These are phyloP conservation scores for Spatholobus suberectus DNA, from an alignment of 306 rosid species.

Conservation along the genomic window DNA sequence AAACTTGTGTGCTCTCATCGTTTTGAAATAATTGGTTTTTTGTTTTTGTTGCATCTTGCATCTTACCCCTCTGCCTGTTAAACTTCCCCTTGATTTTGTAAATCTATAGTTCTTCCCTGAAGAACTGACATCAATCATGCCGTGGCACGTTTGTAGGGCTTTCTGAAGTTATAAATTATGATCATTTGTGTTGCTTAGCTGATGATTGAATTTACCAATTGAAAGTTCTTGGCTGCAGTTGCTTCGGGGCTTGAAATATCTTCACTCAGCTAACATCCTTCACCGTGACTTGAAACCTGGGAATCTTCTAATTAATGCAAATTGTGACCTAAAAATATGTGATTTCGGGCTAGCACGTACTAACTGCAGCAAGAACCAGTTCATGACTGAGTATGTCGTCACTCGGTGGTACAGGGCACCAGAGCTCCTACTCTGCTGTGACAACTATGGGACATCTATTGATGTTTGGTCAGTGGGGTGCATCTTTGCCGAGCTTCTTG, in stretches of 20 bases:
- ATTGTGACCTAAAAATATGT: constrained; percentile 93
- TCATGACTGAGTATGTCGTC: constrained; percentile 97
- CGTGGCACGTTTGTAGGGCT: background rate
- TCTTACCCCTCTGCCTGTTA: constrained; percentile 22
- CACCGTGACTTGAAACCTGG: constrained; percentile 98
- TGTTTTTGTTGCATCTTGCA: constrained; percentile 10
- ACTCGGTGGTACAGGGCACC: constrained; percentile 99
- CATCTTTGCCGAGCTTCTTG: constrained; percentile 93
- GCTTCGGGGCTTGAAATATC: constrained; percentile 93
- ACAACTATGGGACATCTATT: constrained; percentile 86
- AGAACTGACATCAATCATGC: constrained; percentile 9
- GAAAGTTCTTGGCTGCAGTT: constrained; percentile 58
- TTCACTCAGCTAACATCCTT: constrained; percentile 94
- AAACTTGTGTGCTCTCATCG: background rate
- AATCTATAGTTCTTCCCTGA: constrained; percentile 2
- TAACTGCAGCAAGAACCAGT: constrained; percentile 77
- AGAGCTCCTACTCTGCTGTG: constrained; percentile 93
- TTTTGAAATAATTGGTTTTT: constrained; percentile 10
- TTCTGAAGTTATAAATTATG: background rate
- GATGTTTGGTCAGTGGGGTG: constrained; percentile 99
- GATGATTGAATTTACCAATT: constrained; percentile 36
- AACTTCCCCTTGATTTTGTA: background rate
- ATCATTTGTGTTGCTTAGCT: constrained; percentile 21
- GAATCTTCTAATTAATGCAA: constrained; percentile 90
- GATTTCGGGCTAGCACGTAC: constrained; percentile 96